Conservation (phyloP, 1,139 yeast genomes). For the Candida albicans region DNA sequence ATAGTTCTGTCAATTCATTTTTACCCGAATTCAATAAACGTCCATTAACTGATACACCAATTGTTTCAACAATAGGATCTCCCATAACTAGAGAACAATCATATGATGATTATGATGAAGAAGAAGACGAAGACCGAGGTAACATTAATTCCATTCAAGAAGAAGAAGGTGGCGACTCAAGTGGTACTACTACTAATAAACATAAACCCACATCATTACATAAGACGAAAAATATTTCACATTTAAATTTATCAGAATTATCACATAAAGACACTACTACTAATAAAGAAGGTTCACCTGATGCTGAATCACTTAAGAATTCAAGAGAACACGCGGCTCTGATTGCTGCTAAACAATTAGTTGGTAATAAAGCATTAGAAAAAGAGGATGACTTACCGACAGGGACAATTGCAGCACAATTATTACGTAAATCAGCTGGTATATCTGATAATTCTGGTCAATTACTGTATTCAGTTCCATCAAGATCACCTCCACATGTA, state of each 20-base stretch:
- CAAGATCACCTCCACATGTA: conserved; percentile 5
- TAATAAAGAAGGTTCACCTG: conserved; percentile 10
- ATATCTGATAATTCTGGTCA: not conserved
- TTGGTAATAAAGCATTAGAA: not conserved
- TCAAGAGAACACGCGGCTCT: conserved; percentile 13
- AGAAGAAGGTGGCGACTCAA: conserved; percentile 6
- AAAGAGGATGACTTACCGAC: not conserved
- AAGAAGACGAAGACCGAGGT: conserved; percentile 9
- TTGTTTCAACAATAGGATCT: conserved; percentile 54
- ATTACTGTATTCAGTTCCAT: conserved; percentile 3
- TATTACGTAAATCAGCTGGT: not conserved
- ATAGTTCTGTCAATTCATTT: conserved; percentile 15
- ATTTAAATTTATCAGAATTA: conserved; percentile 41
- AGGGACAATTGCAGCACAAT: not conserved
- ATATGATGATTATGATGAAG: conserved; percentile 23
- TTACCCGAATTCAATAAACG: conserved; percentile 66
- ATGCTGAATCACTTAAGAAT: conserved; percentile 8
- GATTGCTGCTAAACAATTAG: conserved; percentile 9
- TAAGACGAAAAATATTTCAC: conserved; percentile 42
- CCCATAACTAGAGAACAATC: conserved; percentile 44
- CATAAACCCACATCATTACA: conserved; percentile 16
- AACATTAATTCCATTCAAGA: conserved; percentile 7
- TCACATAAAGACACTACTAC: conserved; percentile 5
- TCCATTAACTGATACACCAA: conserved; percentile 72
- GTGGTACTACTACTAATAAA: conserved; percentile 11